Evolutionary conservation across 306 rosid species (phyloP).

Genomic region (Trifolium repens): DNA sequence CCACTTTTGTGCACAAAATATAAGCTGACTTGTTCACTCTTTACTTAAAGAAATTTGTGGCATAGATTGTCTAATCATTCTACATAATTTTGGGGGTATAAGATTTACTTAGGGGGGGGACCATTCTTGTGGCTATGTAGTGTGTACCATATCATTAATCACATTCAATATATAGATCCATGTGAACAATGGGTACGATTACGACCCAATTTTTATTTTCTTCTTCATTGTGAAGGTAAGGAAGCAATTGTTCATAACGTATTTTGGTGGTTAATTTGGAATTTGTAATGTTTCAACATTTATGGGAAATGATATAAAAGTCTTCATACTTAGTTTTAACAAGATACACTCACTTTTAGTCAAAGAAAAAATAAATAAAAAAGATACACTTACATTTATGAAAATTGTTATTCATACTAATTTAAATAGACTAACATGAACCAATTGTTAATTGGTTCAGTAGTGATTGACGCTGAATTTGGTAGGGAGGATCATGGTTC

Average conservation of each 20-base stretch:
- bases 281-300: conserved; percentile 1
- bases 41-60: conserved; percentile 34
- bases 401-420: no score
- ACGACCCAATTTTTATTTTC: conserved; percentile 38
- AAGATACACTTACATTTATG: no score
- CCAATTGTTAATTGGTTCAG: no score
- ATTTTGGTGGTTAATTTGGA: neutral
- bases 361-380: neutral
- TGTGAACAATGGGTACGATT: conserved; percentile 52
- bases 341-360: no score
- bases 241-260: conserved; percentile 26
- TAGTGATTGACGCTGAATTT: no score
- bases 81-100: conserved; percentile 41
- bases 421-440: no score
- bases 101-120: conserved; percentile 56
- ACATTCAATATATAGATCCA: conserved; percentile 43
- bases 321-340: neutral
- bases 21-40: conserved; percentile 33
- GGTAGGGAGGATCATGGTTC: no score
- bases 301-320: neutral
- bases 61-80: conserved; percentile 53
- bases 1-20: conserved; percentile 43
- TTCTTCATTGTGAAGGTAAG: conserved; percentile 34
- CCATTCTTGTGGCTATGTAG: conserved; percentile 52
- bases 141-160: conserved; percentile 43